Percentiles rank a stretch among this genome's conserved stretches.
phyloP scores from a whole-genome alignment of 2,329 filamentous ascomycete genomes.

The Alternaria ventricosa region DNA sequence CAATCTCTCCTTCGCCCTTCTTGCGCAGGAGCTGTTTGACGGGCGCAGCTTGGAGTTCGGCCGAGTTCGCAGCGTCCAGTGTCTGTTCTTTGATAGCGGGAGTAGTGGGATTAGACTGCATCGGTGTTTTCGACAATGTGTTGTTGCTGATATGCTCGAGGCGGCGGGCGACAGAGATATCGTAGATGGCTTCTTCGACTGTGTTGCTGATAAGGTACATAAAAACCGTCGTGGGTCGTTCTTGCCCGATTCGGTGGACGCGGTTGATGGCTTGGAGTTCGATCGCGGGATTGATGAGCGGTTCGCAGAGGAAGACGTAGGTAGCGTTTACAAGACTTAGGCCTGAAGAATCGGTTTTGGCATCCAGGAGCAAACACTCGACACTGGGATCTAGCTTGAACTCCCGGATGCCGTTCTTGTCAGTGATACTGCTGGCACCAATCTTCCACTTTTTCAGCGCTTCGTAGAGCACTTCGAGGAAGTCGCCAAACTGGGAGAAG shows the following conservation, averaged over 20 bases:
- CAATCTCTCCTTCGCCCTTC: conserved; percentile 76
- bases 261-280: conserved; percentile 95
- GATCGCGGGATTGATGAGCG: conserved; percentile 88
- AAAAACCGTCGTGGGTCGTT: conserved; percentile 88
- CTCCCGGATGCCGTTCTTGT: conserved; percentile 69
- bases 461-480: conserved; percentile 73
- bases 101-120: conserved; percentile 32
- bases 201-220: conserved; percentile 91
- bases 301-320: conserved; percentile 94
- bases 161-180: conserved; percentile 79
- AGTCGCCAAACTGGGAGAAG: conserved; percentile 91
- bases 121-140: not conserved
- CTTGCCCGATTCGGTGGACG: conserved; percentile 92
- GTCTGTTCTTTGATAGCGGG: conserved; percentile 61
- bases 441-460: conserved; percentile 78
- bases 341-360: conserved; percentile 85
- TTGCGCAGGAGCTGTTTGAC: conserved; percentile 74
- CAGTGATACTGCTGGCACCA: conserved; percentile 73
- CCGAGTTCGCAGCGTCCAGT: conserved; percentile 82
- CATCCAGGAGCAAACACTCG: conserved; percentile 89
- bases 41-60: conserved; percentile 78
- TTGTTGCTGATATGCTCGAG: conserved; percentile 73
- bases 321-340: conserved; percentile 92
- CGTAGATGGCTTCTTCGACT: conserved; percentile 90
- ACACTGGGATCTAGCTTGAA: conserved; percentile 77